Conservation (phyloP, 352 stramenopile species). For the Pythium biforme region DNA sequence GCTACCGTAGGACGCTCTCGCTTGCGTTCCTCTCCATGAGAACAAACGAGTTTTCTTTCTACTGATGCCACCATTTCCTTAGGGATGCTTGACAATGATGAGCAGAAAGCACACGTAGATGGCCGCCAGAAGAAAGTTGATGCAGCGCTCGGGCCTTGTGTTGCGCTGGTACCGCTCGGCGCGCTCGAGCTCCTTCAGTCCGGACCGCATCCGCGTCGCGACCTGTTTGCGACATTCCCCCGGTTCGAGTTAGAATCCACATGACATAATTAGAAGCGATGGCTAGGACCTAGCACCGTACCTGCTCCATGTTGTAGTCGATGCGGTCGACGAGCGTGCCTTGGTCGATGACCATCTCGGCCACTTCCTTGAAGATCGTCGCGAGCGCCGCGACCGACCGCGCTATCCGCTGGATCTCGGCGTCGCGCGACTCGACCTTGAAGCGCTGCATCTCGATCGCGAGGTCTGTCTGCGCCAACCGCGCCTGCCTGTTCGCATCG, state of each 20-base stretch:
- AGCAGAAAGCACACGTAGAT: slow-evolving; percentile 73
- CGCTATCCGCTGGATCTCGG: slow-evolving; percentile 77
- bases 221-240: slow-evolving; percentile 52
- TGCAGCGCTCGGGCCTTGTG: slow-evolving; percentile 68
- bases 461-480: slow-evolving; percentile 32
- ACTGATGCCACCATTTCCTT: slow-evolving; percentile 21
- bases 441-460: slow-evolving; percentile 36
- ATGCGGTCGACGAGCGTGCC: slow-evolving; percentile 82
- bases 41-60: slow-evolving; percentile 30
- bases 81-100: slow-evolving; percentile 68
- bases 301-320: slow-evolving; percentile 88
- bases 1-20: too few species aligned
- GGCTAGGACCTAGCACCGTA: too few species aligned
- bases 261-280: too few species aligned
- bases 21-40: slow-evolving; percentile 25
- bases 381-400: slow-evolving; percentile 65
- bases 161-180: slow-evolving; percentile 69
- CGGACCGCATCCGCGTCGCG: slow-evolving; percentile 51
- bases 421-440: slow-evolving; percentile 58
- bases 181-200: slow-evolving; percentile 53
- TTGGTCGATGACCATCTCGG: slow-evolving; percentile 83
- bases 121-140: slow-evolving; percentile 54
- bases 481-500: not conserved
- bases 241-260: too few species aligned
- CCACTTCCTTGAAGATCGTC: slow-evolving; percentile 78